Evolutionary conservation across 768 basidiomycete genomes (phyloP), one percentile per base, ranked within the genome.

Genomic region (Macrolepiota albuminosa): DNA sequence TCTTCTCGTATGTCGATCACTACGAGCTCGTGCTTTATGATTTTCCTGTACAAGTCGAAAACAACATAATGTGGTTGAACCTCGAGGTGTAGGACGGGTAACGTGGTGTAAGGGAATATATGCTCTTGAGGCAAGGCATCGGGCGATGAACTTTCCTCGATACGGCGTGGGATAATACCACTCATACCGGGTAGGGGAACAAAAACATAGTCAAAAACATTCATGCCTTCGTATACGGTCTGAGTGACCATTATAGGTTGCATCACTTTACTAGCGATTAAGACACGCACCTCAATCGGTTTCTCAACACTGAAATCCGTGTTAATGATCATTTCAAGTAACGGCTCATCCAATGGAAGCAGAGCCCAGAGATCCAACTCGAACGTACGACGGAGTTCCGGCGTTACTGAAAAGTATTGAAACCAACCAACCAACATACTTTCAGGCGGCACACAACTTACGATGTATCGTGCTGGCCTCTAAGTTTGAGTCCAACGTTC

Each of bases 281-380:
- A 18, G 8, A n/a, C 9, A 40, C 56, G 10, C 16, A 49, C 56
- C 26, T 57, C 56, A 18, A 57, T 39, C 6, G 56, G 56, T n/a
- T 47, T 49, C 26, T 48, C 56, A 2, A 49, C 2, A 37, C 29
- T 57, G 8, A 36, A 57, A 33, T 26, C 13, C 4, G 45, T 10
- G 18, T 39, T n/a, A 1, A n/a, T 16, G 4, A 56, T 45, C 29
- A 3, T 36, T 16, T 33, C 8, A 26, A 56, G 55, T 6, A 56
- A 21, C 7, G 21, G 18, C 2, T n/a, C 14, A 49, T 57, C 47
- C 8, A 49, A 2, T 1, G 56, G 56, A 57, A 57, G 36, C 14
- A 57, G 47, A 40, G 56, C 56, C 47, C 56, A 57, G 11, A 57
- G 26, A 40, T 21, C 56, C 14, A 36, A 24, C 18, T 49, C 47